Percentiles rank a stretch among this genome's conserved stretches.
Evolutionary conservation across 2,329 filamentous ascomycete genomes (phyloP).

Genomic region (Amesomyces nigricolor): DNA sequence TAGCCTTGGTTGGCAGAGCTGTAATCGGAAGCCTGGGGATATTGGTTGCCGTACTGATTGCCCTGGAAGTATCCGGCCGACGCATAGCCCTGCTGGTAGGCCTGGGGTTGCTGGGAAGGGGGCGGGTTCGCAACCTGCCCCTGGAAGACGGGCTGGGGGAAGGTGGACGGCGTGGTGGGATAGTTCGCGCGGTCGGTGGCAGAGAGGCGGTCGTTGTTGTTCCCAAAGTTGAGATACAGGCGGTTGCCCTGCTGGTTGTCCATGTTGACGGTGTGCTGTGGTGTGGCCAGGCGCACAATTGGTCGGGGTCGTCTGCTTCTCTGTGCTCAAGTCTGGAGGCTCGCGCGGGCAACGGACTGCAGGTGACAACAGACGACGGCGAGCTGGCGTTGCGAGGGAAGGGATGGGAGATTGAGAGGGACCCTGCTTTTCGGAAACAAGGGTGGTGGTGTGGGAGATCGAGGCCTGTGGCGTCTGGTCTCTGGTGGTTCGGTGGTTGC

Average conservation of each 20-base stretch:
- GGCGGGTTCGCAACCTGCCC: slow-evolving; percentile 35
- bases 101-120: slow-evolving; percentile 37
- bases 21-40: slow-evolving; percentile 38
- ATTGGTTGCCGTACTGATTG: slow-evolving; percentile 25
- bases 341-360: neutral
- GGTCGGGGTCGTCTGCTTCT: neutral
- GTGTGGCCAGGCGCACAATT: slow-evolving; percentile 2
- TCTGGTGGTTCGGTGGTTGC: neutral
- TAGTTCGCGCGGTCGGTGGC: slow-evolving; percentile 60
- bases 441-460: slow-evolving; percentile 14
- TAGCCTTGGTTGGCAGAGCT: slow-evolving; percentile 30
- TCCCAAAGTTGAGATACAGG: slow-evolving; percentile 61
- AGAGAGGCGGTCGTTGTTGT: slow-evolving; percentile 58
- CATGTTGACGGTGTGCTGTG: slow-evolving; percentile 36
- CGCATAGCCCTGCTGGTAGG: slow-evolving; percentile 36
- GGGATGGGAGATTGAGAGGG: slow-evolving; percentile 17
- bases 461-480: slow-evolving; percentile 4
- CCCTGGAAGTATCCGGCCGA: slow-evolving; percentile 20
- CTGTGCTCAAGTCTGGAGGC: neutral
- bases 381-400: slow-evolving; percentile 19
- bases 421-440: slow-evolving; percentile 21
- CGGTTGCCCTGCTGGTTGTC: slow-evolving; percentile 52
- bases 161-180: slow-evolving; percentile 89
- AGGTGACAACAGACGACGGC: slow-evolving; percentile 8
- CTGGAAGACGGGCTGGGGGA: slow-evolving; percentile 78